Evolutionary conservation across 163 green algal genomes (phyloP), one percentile per base, ranked within the genome.

Genomic region (Chloroidium sp.): DNA sequence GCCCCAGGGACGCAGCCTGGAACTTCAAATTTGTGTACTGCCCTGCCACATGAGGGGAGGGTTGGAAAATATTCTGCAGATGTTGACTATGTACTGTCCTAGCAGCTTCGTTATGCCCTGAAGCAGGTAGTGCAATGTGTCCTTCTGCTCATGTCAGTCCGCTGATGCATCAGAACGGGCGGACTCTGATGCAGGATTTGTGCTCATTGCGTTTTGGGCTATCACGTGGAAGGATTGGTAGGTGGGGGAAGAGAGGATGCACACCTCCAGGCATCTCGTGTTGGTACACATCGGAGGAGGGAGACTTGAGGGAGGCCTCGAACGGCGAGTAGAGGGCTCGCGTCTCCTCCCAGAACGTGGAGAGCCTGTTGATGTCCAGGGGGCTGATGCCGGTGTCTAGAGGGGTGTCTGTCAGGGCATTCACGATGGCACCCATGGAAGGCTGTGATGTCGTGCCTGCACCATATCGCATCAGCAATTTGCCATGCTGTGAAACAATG

Each of bases 21-120:
- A 97, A 96, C 87, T 98, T 97, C 77, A 98, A 89, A 90, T 98
- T 98, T 82, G 95, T 97, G 91, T 97, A 98, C 88, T 98, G 95
- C 1, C 91, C 91, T 36, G 36, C 36, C 36, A 36, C 36, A 36
- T 36, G 36, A 36, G 36, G 36, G 36, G 36, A 36, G 36, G 36
- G 36, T 36, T 36, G 36, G 36, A 36, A 36, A 36, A 36, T 36
- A 36, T 36, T 36, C 36, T 36, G 36, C 36, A 36, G 36, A 36
- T 36, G 36, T 36, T 36, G 36, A 36, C 36, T 36, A 36, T 36
- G 36, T 36, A 36, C 36, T 36, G 36, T 36, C 36, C 36, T 36
- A 36, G 36, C 36, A 36, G 36, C 36, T 36, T 36, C 36, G 36
- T 36, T 36, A 36, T 36, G 36, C 36, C 36, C 36, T 36, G 36